These are phyloP conservation scores for Epichloe baconii DNA, from an alignment of 2,329 filamentous ascomycete species.

Conservation along the genomic window DNA sequence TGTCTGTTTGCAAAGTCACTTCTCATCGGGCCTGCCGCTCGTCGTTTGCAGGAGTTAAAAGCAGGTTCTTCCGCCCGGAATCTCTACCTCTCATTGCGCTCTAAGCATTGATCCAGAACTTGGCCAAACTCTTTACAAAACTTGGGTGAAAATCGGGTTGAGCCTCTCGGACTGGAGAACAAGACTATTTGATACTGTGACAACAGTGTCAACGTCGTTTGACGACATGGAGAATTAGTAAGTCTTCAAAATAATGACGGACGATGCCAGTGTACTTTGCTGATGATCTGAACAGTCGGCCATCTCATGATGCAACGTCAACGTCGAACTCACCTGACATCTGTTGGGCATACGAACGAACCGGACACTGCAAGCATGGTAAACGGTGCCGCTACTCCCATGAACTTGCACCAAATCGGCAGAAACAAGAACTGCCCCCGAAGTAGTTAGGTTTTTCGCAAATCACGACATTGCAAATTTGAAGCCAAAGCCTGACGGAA, in stretches of 20 bases:
- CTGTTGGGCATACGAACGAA: neutral
- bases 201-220: neutral
- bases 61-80: too few species aligned
- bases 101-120: neutral
- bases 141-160: neutral
- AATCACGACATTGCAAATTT: neutral
- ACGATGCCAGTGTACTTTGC: neutral
- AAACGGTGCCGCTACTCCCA: constrained; percentile 7
- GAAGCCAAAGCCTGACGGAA: constrained; percentile 6
- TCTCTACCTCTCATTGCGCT: too few species aligned
- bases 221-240: neutral
- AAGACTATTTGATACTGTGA: neutral
- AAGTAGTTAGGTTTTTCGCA: neutral
- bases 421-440: neutral
- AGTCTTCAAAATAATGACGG: neutral
- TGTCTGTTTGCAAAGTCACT: too few species aligned
- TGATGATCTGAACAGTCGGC: neutral
- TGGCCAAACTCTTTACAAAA: neutral
- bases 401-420: neutral
- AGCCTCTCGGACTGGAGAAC: neutral
- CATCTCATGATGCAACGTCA: neutral
- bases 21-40: too few species aligned
- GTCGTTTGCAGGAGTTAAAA: too few species aligned
- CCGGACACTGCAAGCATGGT: constrained; percentile 7
- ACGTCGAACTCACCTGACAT: neutral